Conservation (phyloP, 1,284 basidiomycete species). For the Ganoderma boninense region DNA sequence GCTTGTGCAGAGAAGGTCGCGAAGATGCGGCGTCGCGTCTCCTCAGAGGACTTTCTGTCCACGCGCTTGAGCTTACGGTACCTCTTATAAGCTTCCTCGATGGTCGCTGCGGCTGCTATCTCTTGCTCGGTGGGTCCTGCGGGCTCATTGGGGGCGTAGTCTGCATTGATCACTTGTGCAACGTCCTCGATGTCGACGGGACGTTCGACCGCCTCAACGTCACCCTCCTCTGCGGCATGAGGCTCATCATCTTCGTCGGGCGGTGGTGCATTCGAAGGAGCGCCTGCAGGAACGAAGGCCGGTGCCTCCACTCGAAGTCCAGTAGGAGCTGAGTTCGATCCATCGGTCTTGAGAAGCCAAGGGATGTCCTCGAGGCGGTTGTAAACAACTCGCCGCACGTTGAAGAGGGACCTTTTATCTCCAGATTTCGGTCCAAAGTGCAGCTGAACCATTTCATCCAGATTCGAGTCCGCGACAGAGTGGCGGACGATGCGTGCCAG, state of each 20-base stretch:
- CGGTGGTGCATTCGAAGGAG: neutral
- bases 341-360: slow-evolving; percentile 23
- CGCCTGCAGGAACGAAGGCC: slow-evolving; percentile 32
- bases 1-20: slow-evolving; percentile 44
- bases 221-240: slow-evolving; percentile 13
- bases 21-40: slow-evolving; percentile 22
- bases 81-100: slow-evolving; percentile 44
- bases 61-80: slow-evolving; percentile 31
- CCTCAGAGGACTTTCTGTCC: slow-evolving; percentile 11
- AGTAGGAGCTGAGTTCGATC: neutral
- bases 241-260: slow-evolving; percentile 13
- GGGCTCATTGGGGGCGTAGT: slow-evolving; percentile 27
- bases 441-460: slow-evolving; percentile 53
- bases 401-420: slow-evolving; percentile 12
- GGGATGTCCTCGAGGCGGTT: slow-evolving; percentile 40
- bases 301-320: slow-evolving; percentile 32
- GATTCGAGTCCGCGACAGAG: slow-evolving; percentile 36
- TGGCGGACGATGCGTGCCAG: slow-evolving; percentile 43
- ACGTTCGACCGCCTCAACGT: slow-evolving; percentile 16
- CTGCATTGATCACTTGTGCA: slow-evolving; percentile 34
- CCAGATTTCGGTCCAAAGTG: slow-evolving; percentile 28
- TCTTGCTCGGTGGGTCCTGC: slow-evolving; percentile 41
- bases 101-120: slow-evolving; percentile 38
- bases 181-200: slow-evolving; percentile 30
- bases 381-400: slow-evolving; percentile 46